Evolutionary conservation across 2,329 filamentous ascomycete species (phyloP).

Genomic region (Nannizziopsis barbatae): DNA sequence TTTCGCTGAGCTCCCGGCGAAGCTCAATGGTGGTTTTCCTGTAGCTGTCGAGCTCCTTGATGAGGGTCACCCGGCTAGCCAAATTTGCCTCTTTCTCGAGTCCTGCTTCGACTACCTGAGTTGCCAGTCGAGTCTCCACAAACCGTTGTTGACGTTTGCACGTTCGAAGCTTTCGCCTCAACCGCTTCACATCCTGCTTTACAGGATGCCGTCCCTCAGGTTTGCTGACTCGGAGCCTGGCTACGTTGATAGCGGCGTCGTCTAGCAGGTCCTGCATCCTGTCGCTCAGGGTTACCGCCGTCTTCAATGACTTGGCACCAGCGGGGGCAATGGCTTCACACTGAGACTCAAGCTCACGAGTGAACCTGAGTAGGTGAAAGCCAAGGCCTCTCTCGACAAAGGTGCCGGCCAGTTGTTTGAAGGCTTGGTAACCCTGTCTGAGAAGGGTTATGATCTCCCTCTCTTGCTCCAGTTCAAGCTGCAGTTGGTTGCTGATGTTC

Average conservation of each 20-base stretch:
- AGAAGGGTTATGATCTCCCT: neutral
- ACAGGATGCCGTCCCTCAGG: neutral
- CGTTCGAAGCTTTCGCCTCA: constrained; percentile 9
- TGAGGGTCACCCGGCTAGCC: neutral
- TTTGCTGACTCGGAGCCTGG: neutral
- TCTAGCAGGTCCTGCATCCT: constrained; percentile 4
- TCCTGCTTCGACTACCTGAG: neutral
- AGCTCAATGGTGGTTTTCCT: neutral
- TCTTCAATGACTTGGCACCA: neutral
- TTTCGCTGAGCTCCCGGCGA: neutral
- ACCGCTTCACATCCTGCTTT: neutral
- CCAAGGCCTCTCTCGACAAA: constrained; percentile 2
- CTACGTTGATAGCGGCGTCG: constrained; percentile 1
- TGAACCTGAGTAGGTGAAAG: neutral
- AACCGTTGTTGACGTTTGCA: neutral
- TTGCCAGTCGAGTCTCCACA: constrained; percentile 1
- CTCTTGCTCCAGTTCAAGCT: neutral
- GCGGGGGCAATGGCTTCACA: constrained; percentile 2
- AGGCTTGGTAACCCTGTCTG: neutral
- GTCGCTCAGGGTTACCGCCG: neutral
- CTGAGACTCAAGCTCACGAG: constrained; percentile 1
- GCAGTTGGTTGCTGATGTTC: constrained; percentile 1
- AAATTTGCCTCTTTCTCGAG: neutral
- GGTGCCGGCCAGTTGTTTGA: constrained; percentile 4
- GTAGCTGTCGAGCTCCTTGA: constrained; percentile 3